Base-by-base conservation (phyloP, 1,284 basidiomycete genomes). In the Exobasidium rhododendri region DNA sequence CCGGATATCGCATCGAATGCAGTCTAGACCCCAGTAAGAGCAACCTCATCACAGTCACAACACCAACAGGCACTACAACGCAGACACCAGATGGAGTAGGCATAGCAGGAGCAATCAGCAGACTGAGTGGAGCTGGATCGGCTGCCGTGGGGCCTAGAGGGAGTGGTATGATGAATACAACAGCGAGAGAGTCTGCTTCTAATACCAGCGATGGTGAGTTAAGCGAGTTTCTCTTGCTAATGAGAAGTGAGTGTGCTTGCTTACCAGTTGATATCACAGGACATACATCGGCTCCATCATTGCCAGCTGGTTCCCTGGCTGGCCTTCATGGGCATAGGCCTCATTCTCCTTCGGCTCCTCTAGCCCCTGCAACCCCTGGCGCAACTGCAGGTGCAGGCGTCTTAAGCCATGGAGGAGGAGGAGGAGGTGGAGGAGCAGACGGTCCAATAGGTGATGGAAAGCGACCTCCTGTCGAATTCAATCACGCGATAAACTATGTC, bases 401-500 rank as follows among this genome's bases (percentile, higher is more conserved):
- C 35, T 53, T 67, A 14, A 50, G 58, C 20, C 61, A 63, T 35
- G 47, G 47, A 7, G 47, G 47, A 7, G 22, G 7, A 24, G 29
- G 22, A 31, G n/a, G n/a, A n/a, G n/a, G n/a, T n/a, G n/a, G n/a
- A n/a, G n/a, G n/a, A n/a, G 17, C 44, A 45, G 52, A 55, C 35
- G 47, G 52, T 17, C 29, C 44, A 17, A 32, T 49, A 13, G 52
- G 28, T 5, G 70, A 67, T 32, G 64, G 62, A 46, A 69, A 70
- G 56, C 70, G 80, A 1, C 82, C 82, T n/a, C 82, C 83, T 31
- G 81, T 85, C 66, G 93, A 97, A 80, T 97, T 98, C 84, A 93
- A 97, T 80, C 92, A 94, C 78, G 96, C 96, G 24, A 97, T 98
- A 71, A 89, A 92, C 74, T 99, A 94, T 80, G 88, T 99, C 72